A percentile compares a stretch with the other conserved stretches of the same genome.
phyloP scores from a whole-genome alignment of 1,284 basidiomycete species.

The Ganoderma leucocontextum region DNA sequence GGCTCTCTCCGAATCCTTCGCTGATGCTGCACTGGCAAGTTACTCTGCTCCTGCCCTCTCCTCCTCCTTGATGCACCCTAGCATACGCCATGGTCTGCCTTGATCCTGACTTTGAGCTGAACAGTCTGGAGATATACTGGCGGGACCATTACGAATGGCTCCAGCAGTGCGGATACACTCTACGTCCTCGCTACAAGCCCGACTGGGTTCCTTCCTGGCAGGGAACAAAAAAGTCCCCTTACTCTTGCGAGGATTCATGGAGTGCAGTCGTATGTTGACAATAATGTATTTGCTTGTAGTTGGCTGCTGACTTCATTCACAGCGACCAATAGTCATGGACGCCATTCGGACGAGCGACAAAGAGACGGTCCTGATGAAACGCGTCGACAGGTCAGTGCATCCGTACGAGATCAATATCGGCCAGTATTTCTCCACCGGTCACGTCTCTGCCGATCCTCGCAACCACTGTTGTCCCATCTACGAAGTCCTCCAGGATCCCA shows the following conservation, averaged over 20 bases:
- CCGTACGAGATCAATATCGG: constrained; percentile 31
- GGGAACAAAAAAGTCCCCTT: not conserved
- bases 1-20: no score
- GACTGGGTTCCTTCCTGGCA: constrained; percentile 31
- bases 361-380: constrained; percentile 21
- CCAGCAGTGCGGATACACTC: constrained; percentile 26
- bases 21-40: not conserved
- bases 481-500: constrained; percentile 31
- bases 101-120: not conserved
- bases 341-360: constrained; percentile 24
- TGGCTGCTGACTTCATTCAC: constrained; percentile 29
- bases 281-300: not conserved
- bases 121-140: constrained; percentile 1
- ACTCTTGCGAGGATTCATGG: constrained; percentile 13
- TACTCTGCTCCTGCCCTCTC: not conserved
- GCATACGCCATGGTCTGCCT: not conserved
- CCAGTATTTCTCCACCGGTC: constrained; percentile 12
- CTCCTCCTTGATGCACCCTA: not conserved
- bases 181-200: constrained; percentile 29
- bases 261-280: not conserved
- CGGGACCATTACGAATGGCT: constrained; percentile 29
- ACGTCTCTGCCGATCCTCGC: constrained; percentile 27
- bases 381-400: not conserved
- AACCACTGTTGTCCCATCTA: constrained; percentile 42
- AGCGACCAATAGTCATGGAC: constrained; percentile 19